These are phyloP conservation scores for Grosmannia penicillata DNA, from an alignment of 2,329 filamentous ascomycete genomes.

Conservation along the genomic window DNA sequence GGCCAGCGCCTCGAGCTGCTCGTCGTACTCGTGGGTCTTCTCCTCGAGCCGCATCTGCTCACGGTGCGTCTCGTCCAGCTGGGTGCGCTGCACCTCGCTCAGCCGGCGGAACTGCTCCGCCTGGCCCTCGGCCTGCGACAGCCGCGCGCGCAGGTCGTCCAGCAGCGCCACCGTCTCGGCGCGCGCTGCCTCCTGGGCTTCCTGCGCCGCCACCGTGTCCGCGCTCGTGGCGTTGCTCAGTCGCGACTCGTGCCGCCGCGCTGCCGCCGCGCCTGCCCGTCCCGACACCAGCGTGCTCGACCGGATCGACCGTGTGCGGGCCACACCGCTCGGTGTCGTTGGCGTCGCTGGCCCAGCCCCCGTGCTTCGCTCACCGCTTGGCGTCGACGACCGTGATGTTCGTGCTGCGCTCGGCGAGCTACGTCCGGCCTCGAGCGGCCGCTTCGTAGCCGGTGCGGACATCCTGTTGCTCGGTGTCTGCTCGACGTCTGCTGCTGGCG, in stretches of 20 bases:
- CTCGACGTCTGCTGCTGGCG: too few relatives aligned
- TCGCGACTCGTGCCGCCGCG: slow-evolving; percentile 39
- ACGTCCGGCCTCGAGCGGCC: slow-evolving; percentile 32
- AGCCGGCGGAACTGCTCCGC: slow-evolving; percentile 76
- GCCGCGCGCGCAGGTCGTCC: slow-evolving; percentile 70
- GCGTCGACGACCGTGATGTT: neutral
- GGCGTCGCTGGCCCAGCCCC: slow-evolving; percentile 16
- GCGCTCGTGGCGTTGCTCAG: slow-evolving; percentile 27
- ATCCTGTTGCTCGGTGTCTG: slow-evolving; percentile 17
- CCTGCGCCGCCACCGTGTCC: slow-evolving; percentile 14
- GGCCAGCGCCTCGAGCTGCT: slow-evolving; percentile 64
- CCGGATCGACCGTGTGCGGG: slow-evolving; percentile 51
- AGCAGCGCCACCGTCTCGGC: slow-evolving; percentile 67
- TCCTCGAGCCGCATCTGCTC: slow-evolving; percentile 82
- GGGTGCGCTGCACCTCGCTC: slow-evolving; percentile 66
- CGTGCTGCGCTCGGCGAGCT: slow-evolving; percentile 9
- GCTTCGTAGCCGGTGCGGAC: slow-evolving; percentile 36
- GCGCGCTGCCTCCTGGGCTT: slow-evolving; percentile 55
- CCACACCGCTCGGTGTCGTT: slow-evolving; percentile 24
- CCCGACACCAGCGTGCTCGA: slow-evolving; percentile 55
- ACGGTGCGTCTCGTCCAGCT: slow-evolving; percentile 71
- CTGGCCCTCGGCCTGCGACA: slow-evolving; percentile 64
- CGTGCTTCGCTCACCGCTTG: slow-evolving; percentile 9
- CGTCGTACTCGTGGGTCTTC: slow-evolving; percentile 70
- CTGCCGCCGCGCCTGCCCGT: slow-evolving; percentile 32